Evolutionary conservation across 2,329 filamentous ascomycete genomes (phyloP).

Genomic region (Cryphonectria naterciae): DNA sequence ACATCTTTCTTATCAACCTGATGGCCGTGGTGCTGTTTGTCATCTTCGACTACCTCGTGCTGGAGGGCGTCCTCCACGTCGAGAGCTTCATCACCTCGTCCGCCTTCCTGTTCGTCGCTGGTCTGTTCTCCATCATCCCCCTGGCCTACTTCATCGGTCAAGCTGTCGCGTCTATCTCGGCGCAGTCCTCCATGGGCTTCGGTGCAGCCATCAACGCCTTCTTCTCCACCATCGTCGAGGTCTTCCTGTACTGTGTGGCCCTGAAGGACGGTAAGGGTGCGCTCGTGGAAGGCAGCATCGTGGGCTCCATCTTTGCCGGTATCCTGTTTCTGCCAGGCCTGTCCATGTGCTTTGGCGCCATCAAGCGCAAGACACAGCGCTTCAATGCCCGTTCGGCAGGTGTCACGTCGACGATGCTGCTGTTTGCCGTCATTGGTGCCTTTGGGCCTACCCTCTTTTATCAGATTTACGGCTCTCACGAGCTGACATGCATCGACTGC

Average conservation of each 20-base stretch:
- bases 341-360: slow-evolving; percentile 98
- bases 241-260: slow-evolving; percentile 95
- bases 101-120: slow-evolving; percentile 83
- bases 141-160: slow-evolving; percentile 98
- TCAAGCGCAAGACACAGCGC: slow-evolving; percentile 96
- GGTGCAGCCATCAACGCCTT: slow-evolving; percentile 97
- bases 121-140: slow-evolving; percentile 90
- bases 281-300: slow-evolving; percentile 94
- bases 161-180: slow-evolving; percentile 96
- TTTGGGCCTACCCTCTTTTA: slow-evolving; percentile 98
- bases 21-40: slow-evolving; percentile 92
- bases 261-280: slow-evolving; percentile 89
- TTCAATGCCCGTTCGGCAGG: slow-evolving; percentile 97
- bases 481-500: slow-evolving; percentile 80
- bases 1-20: slow-evolving; percentile 98
- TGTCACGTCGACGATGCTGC: slow-evolving; percentile 95
- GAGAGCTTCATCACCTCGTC: slow-evolving; percentile 77
- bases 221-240: slow-evolving; percentile 96
- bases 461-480: slow-evolving; percentile 97
- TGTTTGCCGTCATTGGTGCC: slow-evolving; percentile 93
- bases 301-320: slow-evolving; percentile 97
- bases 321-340: slow-evolving; percentile 91
- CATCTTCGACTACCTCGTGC: slow-evolving; percentile 87
- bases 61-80: slow-evolving; percentile 70
- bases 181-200: slow-evolving; percentile 97